Evolutionary conservation across 1,139 yeast genomes (phyloP), one percentile per base, ranked within the genome.

Genomic region (Ogataea hybrid): DNA sequence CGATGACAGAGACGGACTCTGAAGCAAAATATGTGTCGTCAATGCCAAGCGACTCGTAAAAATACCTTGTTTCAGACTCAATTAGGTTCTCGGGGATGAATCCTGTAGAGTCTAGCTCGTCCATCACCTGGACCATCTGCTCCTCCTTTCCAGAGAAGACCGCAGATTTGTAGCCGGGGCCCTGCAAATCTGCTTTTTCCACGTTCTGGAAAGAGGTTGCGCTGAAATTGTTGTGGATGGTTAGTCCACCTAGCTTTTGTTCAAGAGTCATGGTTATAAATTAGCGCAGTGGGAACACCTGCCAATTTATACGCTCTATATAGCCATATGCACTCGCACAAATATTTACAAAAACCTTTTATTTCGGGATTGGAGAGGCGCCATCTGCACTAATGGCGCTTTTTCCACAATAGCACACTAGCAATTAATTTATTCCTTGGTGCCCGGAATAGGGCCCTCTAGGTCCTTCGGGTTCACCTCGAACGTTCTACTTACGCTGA

Each of bases 21-120:
- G 86, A 79, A 41, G 95, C 92, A 62, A 92, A 90, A 67, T 87
- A 92, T 29, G 88, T 84, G 61, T 84, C 97, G 61, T 89, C 97
- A 50, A 92, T 88, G 31, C 97, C 97, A 53, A 92, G 74, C 39
- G 77, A 69, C 48, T 85, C 81, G 68, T 92, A 92, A 63, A 92
- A 92, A 95, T 96, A 90, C 57, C 73, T 77, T 7, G 94, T 82
- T 66, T 90, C 97, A 44, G 77, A 71, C 65, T 89, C 97, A 56
- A 92, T 85, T 55, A 88, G 71, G 41, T 78, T 67, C 57, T 87
- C 96, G 10, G 97, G 98, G 47, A 92, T 85, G 59, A 90, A 86
- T 0, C 97, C 97, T 37, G 84, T 80, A 47, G 77, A 73, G 61
- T 88, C 96, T 48, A 92, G 70, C 39, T 81, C 74, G 61, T 88